Evolutionary conservation across 2,329 filamentous ascomycete genomes (phyloP).

Genomic region (Simplicillium sp.): DNA sequence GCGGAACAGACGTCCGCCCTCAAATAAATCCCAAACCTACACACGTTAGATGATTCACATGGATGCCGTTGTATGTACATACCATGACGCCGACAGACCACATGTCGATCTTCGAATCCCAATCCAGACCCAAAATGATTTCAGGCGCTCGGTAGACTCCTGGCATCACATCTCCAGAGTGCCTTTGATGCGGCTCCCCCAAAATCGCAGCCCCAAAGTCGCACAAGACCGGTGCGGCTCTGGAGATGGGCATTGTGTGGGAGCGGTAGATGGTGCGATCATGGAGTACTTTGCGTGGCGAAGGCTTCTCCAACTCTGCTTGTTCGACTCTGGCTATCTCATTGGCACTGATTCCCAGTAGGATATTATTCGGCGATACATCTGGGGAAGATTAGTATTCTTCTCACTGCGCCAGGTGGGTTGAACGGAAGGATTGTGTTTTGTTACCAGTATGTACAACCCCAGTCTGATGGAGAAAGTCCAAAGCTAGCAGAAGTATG

Average conservation of each 20-base stretch:
- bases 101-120: constrained; percentile 16
- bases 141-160: constrained; percentile 14
- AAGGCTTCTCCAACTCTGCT: neutral
- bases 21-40: too few species aligned
- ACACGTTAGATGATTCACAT: too few species aligned
- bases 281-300: constrained; percentile 11
- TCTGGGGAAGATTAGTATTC: neutral
- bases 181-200: constrained; percentile 14
- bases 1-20: too few species aligned
- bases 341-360: constrained; percentile 14
- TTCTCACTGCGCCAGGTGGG: constrained; percentile 2
- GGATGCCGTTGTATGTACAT: too few species aligned
- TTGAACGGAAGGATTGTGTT: constrained; percentile 15
- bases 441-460: neutral
- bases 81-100: constrained; percentile 18
- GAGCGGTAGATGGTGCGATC: constrained; percentile 15
- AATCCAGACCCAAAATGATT: constrained; percentile 17
- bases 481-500: constrained; percentile 2
- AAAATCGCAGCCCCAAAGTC: constrained; percentile 14
- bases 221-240: constrained; percentile 13
- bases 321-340: constrained; percentile 8
- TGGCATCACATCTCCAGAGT: constrained; percentile 9
- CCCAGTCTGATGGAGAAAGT: neutral
- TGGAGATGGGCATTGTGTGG: too few species aligned
- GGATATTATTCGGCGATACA: constrained; percentile 14